Percentiles rank a stretch among this genome's conserved stretches.
Evolutionary conservation across 345 rosid genomes (phyloP).

Genomic region (Arabidopsis thaliana): DNA sequence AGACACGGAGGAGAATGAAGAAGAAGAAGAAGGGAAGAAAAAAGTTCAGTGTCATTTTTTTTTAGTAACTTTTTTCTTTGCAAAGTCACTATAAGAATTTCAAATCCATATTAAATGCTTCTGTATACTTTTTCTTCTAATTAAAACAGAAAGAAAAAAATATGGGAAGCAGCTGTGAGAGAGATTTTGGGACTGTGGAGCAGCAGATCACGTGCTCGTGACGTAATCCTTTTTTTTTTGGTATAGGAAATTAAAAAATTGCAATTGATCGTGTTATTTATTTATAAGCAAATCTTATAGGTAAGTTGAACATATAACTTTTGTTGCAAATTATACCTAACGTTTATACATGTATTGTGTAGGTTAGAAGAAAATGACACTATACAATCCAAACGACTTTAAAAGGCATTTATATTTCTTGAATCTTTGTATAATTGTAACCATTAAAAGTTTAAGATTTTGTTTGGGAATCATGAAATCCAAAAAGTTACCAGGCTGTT

Average conservation of each 20-base stretch:
- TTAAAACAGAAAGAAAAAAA: background rate
- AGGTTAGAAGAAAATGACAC: constrained; percentile 28
- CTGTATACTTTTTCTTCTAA: background rate
- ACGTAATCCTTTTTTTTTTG: background rate
- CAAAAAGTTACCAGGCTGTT: constrained; percentile 28
- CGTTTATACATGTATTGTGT: constrained; percentile 7
- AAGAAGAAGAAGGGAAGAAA: constrained; percentile 34
- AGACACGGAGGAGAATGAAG: constrained; percentile 26
- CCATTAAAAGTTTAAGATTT: background rate
- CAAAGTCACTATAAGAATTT: background rate
- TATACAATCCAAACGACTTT: background rate
- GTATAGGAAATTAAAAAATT: background rate
- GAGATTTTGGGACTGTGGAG: constrained; percentile 32
- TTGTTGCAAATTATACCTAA: constrained; percentile 7
- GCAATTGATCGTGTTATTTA: background rate
- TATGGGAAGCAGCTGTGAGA: constrained; percentile 31
- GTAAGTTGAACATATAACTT: background rate
- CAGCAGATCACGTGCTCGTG: constrained; percentile 38
- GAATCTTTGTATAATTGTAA: background rate
- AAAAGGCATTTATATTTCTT: background rate
- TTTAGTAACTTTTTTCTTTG: constrained; percentile 6
- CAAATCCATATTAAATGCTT: constrained; percentile 32
- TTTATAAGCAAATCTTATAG: background rate
- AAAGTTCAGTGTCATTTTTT: constrained; percentile 38
- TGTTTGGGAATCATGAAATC: constrained; percentile 7